Evolutionary conservation across 164 flowering plant genomes (phyloP), one percentile per base, ranked within the genome.

Genomic region (Magnolia changhungtana): DNA sequence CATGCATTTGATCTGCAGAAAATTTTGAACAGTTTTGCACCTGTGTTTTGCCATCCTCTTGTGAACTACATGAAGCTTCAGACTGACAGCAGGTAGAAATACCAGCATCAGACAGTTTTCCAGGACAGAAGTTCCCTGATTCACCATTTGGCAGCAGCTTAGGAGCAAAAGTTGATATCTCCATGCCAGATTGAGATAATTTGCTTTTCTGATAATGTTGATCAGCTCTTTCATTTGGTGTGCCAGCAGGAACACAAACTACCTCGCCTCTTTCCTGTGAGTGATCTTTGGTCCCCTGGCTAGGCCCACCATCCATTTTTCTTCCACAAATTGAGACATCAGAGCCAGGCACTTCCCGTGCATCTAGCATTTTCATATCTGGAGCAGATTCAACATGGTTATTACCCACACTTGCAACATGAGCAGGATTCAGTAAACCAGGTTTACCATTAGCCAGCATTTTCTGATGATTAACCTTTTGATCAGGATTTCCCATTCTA

Each of bases 391-490:
- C 85, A 73, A 37, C 51, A 63, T 49, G 31, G 72, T 52, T 72
- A 63, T 49, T 71, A 37, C 71, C 80, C 7, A 58, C 63, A 74
- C 50, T 50, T 78, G 78, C 83, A 72, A 58, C 67, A 19, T 77
- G 80, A 72, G 76, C 73, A 78, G 80, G 71, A 77, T 73, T 72
- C 63, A 82, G 82, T 65, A 75, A 24, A 75, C 20, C 75, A 75
- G 84, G 77, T 72, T 68, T 84, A 71, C 89, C 90, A 81, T 87
- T 87, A 66, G 81, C 77, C 58, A 80, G 76, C 50, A 77, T 52
- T 50, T 81, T 87, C 79, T 75, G 87, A 76, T 82, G 88, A 80
- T 69, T 86, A 59, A 75, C 73, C 81, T 89, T 87, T 70, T 75
- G 79, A 78, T 84, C 90, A 59, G 79, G 20, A 68, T 71, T 21